Base-by-base conservation (phyloP, 2,329 filamentous ascomycete species). In the Talaromyces pinophilus region DNA sequence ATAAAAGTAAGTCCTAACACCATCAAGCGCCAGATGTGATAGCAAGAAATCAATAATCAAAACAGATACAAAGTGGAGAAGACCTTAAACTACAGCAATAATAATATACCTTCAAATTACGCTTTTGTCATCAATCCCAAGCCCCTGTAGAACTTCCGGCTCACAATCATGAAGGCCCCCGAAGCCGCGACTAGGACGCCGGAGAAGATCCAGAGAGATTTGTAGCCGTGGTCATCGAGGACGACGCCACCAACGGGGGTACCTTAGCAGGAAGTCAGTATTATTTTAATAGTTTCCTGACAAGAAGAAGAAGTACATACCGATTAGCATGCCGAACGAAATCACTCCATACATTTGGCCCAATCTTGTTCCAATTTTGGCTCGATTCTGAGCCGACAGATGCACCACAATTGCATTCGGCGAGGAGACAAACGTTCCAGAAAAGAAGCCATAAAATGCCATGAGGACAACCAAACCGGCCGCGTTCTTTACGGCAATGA, bases 171-270 rank as follows among this genome's bases (percentile, higher is more conserved):
- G 17, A 60, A 30, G 3, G 6, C 15, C 7, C 63, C 63, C 17
- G 57, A 50, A 40, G 19, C 46, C 13, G 22, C 63, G 2, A 61
- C 33, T 13, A 65, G 48, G 38, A 55, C 64, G 33, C 64, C 64
- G 8, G 59, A 50, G 17, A 66, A 66, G 8, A 66, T 54, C 35
- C 59, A 66, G 5, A 66, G 64, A 1, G 57, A 22, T 35, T 42
- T 62, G 17, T 62, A 62, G n/a, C 59, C 48, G 30, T 66, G 48
- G 11, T 66, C 19, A n/a, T 66, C 38, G 10, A 66, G 19, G 28
- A 66, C 64, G 30, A 62, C 64, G 5, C 64, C 64, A 15, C 64
- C 64, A 22, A 66, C 64, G 15, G 64, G 64, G 5, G 64, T 66
- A 22, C 64, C 64, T 66, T 48, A 62, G 3, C 48, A 7, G 52